These are phyloP conservation scores for Ophiostoma perfectum DNA, from an alignment of 2,329 filamentous ascomycete genomes.

Conservation along the genomic window DNA sequence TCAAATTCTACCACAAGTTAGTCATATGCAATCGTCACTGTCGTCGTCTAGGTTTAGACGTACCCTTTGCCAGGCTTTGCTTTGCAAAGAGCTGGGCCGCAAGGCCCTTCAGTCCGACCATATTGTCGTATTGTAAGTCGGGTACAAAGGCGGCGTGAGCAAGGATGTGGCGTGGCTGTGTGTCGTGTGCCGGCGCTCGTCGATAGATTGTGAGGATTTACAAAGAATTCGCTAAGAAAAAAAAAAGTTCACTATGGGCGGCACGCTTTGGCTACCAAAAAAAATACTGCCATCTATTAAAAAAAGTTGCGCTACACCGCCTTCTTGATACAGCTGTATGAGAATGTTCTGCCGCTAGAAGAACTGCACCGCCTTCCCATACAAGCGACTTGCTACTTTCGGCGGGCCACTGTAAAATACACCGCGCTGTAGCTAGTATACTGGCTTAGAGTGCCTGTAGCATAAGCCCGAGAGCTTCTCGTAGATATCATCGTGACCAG, in stretches of 20 bases:
- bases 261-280: slow-evolving; percentile 18
- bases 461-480: not conserved
- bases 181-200: too few relatives aligned
- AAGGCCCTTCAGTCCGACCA: slow-evolving; percentile 47
- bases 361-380: slow-evolving; percentile 22
- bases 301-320: slow-evolving; percentile 26
- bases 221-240: not conserved
- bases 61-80: slow-evolving; percentile 59
- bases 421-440: too few relatives aligned
- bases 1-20: slow-evolving; percentile 62
- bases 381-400: not conserved
- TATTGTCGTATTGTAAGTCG: slow-evolving; percentile 32
- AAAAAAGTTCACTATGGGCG: slow-evolving; percentile 17
- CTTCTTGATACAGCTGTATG: slow-evolving; percentile 5
- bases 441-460: not conserved
- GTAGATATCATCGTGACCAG: not conserved
- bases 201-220: too few relatives aligned
- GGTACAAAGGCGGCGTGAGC: too few relatives aligned
- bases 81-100: slow-evolving; percentile 57
- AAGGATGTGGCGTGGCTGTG: too few relatives aligned
- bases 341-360: slow-evolving; percentile 19
- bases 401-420: not conserved
- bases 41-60: slow-evolving; percentile 5
- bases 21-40: not conserved
- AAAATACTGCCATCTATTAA: slow-evolving; percentile 17